Percentiles rank a stretch among this genome's conserved stretches.
phyloP scores from a whole-genome alignment of 2,329 filamentous ascomycete species.

The Cylindrodendrum hubeiense region DNA sequence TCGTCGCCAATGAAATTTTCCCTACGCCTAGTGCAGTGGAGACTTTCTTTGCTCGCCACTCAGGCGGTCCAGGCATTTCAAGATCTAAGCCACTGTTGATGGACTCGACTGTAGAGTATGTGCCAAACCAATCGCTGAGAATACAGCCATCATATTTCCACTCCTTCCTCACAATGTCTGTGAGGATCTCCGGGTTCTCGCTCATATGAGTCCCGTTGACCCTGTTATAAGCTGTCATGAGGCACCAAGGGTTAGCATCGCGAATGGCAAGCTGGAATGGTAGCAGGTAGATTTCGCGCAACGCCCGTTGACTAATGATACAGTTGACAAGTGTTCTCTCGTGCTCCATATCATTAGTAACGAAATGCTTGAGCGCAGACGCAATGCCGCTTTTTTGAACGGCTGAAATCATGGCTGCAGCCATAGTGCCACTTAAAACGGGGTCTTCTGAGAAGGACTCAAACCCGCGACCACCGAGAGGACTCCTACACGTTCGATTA shows the following conservation, averaged over 20 bases:
- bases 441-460: slow-evolving; percentile 21
- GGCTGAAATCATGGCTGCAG: slow-evolving; percentile 2
- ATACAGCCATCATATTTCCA: slow-evolving; percentile 58
- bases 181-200: slow-evolving; percentile 30
- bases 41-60: slow-evolving; percentile 12
- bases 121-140: slow-evolving; percentile 55
- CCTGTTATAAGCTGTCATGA: slow-evolving; percentile 59
- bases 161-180: slow-evolving; percentile 54
- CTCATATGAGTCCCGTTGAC: slow-evolving; percentile 54
- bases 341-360: slow-evolving; percentile 15
- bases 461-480: slow-evolving; percentile 11
- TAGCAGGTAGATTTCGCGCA: slow-evolving; percentile 52
- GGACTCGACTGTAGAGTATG: slow-evolving; percentile 44
- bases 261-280: slow-evolving; percentile 56
- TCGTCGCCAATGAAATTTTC: not conserved
- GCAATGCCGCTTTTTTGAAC: not conserved
- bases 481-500: too few species aligned
- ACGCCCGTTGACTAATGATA: not conserved
- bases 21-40: not conserved
- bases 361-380: slow-evolving; percentile 11
- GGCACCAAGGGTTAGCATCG: slow-evolving; percentile 51
- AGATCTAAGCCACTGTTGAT: slow-evolving; percentile 44
- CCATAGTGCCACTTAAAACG: slow-evolving; percentile 2
- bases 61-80: slow-evolving; percentile 48
- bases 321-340: not conserved